Percentiles rank a stretch among this genome's conserved stretches.
Conservation (phyloP, 2,329 filamentous ascomycete species). For the Calonectria henricotiae region DNA sequence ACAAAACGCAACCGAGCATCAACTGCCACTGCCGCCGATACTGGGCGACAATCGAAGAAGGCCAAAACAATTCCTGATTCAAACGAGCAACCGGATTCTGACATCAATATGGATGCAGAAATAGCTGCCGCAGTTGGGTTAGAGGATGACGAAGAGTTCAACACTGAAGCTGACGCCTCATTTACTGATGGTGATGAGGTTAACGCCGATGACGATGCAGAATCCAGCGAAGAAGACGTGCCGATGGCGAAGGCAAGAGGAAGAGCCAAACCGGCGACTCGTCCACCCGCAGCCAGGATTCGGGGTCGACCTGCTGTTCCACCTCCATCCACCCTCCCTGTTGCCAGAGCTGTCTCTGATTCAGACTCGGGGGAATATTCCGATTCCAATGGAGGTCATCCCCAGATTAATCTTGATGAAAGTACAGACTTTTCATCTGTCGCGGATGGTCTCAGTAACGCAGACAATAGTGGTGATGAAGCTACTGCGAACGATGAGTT, state of each 20-base stretch:
- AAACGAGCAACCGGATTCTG: conserved; percentile 46
- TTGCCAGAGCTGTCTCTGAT: background rate
- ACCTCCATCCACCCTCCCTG: background rate
- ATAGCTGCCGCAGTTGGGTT: conserved; percentile 51
- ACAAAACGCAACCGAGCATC: conserved; percentile 52
- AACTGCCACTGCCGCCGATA: conserved; percentile 39
- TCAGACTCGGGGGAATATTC: background rate
- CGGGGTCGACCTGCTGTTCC: background rate
- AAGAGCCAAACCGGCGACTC: background rate
- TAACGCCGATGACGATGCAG: conserved; percentile 41
- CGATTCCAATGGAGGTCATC: conserved; percentile 15
- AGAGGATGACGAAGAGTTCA: conserved; percentile 35
- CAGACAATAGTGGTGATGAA: conserved; percentile 47
- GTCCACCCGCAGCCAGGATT: background rate
- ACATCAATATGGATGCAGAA: conserved; percentile 56
- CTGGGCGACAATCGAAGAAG: conserved; percentile 54
- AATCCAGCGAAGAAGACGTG: conserved; percentile 54
- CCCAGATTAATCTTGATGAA: conserved; percentile 17
- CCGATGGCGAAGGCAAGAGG: conserved; percentile 42
- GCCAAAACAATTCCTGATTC: conserved; percentile 54
- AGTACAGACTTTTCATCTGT: conserved; percentile 30
- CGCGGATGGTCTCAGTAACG: conserved; percentile 28
- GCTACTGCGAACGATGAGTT: conserved; percentile 41
- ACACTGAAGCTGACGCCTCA: conserved; percentile 40
- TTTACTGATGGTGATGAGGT: conserved; percentile 41